phyloP scores from a whole-genome alignment of 495 filamentous ascomycete species.

The Delitschia confertaspora region DNA sequence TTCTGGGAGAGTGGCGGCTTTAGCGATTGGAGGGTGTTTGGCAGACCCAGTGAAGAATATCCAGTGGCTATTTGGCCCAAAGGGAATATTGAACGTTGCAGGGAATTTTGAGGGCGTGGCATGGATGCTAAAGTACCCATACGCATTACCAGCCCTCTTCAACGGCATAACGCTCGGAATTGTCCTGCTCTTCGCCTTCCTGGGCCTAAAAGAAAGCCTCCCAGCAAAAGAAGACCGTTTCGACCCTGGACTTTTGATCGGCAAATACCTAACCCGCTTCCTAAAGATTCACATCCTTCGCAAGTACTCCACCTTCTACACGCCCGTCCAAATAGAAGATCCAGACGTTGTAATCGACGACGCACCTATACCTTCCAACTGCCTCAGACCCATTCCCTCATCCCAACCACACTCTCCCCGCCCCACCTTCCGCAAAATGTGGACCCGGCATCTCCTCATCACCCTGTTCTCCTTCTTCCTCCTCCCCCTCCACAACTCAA shows the following conservation, averaged over 20 bases:
- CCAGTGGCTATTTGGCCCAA: conserved; percentile 51
- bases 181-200: conserved; percentile 57
- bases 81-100: conserved; percentile 46
- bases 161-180: conserved; percentile 60
- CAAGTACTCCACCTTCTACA: conserved; percentile 16
- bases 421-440: conserved; percentile 57
- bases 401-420: conserved; percentile 26
- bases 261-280: conserved; percentile 35
- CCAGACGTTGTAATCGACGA: conserved; percentile 3
- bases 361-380: conserved; percentile 13
- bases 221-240: conserved; percentile 50
- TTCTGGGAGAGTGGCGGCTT: conserved; percentile 74
- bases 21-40: conserved; percentile 74
- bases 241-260: conserved; percentile 41
- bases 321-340: conserved; percentile 16
- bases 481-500: conserved; percentile 65
- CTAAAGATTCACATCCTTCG: conserved; percentile 24
- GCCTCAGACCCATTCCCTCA: not conserved
- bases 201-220: conserved; percentile 18
- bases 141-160: conserved; percentile 71
- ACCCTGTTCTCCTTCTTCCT: conserved; percentile 67
- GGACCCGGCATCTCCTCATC: conserved; percentile 62
- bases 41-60: conserved; percentile 61
- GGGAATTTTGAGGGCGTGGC: conserved; percentile 50
- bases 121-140: conserved; percentile 66